A percentile compares a stretch with the other conserved stretches of the same genome.
These are phyloP conservation scores for Sordariomycetes sp. DNA, from an alignment of 2,329 filamentous ascomycete genomes.

Conservation along the genomic window DNA sequence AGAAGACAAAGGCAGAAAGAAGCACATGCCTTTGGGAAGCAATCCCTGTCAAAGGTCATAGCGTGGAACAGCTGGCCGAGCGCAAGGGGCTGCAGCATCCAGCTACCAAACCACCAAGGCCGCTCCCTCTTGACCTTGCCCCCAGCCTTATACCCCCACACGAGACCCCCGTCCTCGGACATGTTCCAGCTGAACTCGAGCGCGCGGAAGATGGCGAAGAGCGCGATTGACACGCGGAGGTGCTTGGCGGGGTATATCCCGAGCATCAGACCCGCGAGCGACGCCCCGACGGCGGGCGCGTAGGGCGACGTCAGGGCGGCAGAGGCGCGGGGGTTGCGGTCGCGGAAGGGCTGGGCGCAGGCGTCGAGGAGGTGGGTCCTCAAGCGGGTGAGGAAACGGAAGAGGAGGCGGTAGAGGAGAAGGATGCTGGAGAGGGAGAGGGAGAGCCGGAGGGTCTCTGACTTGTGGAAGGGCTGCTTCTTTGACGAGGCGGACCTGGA, in stretches of 20 bases:
- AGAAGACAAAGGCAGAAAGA: neutral
- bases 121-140: constrained; percentile 43
- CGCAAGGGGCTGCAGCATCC: constrained; percentile 65
- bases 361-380: constrained; percentile 66
- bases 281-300: constrained; percentile 82
- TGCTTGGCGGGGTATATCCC: constrained; percentile 55
- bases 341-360: constrained; percentile 68
- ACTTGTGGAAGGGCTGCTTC: constrained; percentile 45
- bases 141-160: constrained; percentile 39
- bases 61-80: constrained; percentile 67
- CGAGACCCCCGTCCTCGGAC: constrained; percentile 58
- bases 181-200: constrained; percentile 81
- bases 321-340: constrained; percentile 67
- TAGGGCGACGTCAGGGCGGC: constrained; percentile 67
- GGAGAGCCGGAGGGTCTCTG: constrained; percentile 62
- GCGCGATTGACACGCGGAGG: constrained; percentile 65
- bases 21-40: constrained; percentile 44
- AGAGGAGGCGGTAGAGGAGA: constrained; percentile 76
- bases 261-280: constrained; percentile 70
- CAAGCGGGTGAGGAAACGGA: constrained; percentile 76
- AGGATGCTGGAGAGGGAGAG: constrained; percentile 75
- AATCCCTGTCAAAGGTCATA: constrained; percentile 64
- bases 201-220: constrained; percentile 69
- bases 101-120: constrained; percentile 77
- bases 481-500: constrained; percentile 16